Evolutionary conservation across 306 rosid species (phyloP), one percentile per base, ranked within the genome.

Genomic region (Chamaecrista fasciculata): DNA sequence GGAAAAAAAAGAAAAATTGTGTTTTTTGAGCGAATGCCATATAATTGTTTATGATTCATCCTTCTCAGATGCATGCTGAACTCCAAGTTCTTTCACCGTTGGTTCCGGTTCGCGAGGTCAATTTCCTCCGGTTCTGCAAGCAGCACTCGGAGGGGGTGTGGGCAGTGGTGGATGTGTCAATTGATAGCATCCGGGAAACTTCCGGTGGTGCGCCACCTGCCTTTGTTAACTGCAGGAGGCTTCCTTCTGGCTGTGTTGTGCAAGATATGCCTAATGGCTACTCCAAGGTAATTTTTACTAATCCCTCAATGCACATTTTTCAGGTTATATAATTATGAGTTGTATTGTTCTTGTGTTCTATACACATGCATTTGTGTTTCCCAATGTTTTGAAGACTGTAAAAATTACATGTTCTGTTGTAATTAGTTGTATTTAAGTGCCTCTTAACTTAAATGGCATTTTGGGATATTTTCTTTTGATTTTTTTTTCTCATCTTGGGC

Each of bases 261-360:
- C 97, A 95, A 78, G 99, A 95, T 68, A 91, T 91, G 99, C 97
- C 96, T 8, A 95, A 91, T 73, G 99, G 99, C 28, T 95, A 87
- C 77, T 95, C 99, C 49, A 95, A 91, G 97, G 99, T 93, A 84
- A 79, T 1, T 28, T 28, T 28, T 28, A 28, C 2, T 28, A 74
- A 1, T 29, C 66, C 36, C 0, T 12, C 16, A 36, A 47, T 53
- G 28, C 33, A 4, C 11, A 19, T 57, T 46, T 52, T 73, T 28
- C 6, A 18, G 24, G 72, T 52, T 73, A 19, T 36, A n/a, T n/a
- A n/a, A n/a, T n/a, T 47, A 21, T 26, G 0, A 23, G 8, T 10
- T 21, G 6, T 11, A 4, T 5, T 51, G 31, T 51, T 21, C 11
- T 50, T 50, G 24, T 3, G 18, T 25, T 51, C 18, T 57, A 40